Percentiles rank a stretch among this genome's conserved stretches.
phyloP scores from a whole-genome alignment of 2,329 filamentous ascomycete genomes.

The Apiospora kogelbergensis region DNA sequence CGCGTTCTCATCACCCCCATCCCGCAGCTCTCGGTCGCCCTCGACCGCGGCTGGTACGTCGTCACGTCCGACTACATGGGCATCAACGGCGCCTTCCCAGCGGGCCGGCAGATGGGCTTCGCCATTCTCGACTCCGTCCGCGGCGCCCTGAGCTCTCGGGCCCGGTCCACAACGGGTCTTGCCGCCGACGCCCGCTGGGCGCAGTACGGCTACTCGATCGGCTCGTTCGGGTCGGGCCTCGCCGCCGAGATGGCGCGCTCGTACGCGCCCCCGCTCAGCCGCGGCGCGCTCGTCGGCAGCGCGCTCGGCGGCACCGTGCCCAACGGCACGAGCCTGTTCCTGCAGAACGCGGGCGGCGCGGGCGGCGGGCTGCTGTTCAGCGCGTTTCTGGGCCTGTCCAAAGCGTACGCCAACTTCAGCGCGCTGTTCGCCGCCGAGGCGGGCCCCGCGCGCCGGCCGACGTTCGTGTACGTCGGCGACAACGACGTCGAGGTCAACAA shows the following conservation, averaged over 20 bases:
- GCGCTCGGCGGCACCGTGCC: background rate
- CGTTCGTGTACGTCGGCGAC: background rate
- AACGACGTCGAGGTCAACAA: background rate
- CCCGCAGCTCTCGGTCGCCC: background rate
- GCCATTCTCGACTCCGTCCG: background rate
- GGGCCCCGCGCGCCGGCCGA: background rate
- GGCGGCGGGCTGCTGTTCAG: background rate
- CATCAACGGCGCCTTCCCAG: background rate
- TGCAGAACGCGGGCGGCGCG: background rate
- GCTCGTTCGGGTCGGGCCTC: background rate
- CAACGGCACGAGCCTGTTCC: background rate
- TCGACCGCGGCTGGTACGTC: background rate
- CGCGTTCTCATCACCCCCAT: too few species aligned
- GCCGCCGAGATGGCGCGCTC: background rate
- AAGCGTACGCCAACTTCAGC: conserved; percentile 1
- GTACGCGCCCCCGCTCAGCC: background rate
- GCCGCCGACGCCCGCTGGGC: background rate
- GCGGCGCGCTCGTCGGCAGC: background rate
- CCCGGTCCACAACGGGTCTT: background rate
- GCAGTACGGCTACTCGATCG: background rate
- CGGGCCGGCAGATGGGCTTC: background rate
- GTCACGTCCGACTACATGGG: background rate
- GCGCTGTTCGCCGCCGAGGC: background rate
- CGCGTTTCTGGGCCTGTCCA: background rate
- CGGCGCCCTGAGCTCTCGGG: background rate